Evolutionary conservation across 768 basidiomycete species (phyloP).

Genomic region (Tulasnella sp.): DNA sequence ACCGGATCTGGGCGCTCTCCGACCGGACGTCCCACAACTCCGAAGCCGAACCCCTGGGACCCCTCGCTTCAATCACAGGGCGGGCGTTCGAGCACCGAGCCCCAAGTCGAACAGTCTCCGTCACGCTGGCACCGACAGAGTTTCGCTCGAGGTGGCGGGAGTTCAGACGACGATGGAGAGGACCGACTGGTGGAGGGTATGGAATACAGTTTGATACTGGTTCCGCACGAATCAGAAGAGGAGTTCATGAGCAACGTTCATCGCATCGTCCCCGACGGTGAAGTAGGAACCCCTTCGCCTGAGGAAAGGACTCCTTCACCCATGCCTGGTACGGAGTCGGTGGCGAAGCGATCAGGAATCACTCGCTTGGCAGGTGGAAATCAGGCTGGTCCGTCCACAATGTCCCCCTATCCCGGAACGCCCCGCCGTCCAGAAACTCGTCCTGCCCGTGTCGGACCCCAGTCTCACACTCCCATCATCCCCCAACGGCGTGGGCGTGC

Average conservation of each 20-base stretch:
- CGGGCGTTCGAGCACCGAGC: conserved; percentile 1
- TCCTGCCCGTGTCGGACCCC: not conserved
- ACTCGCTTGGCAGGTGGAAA: not conserved
- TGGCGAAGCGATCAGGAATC: not conserved
- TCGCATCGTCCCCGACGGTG: conserved; percentile 15
- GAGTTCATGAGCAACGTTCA: conserved; percentile 30
- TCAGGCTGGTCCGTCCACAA: not conserved
- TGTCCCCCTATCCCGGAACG: not conserved
- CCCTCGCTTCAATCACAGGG: not conserved
- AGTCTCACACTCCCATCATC: not conserved
- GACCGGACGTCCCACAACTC: not conserved
- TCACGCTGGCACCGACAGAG: conserved; percentile 8
- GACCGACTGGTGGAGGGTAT: not conserved
- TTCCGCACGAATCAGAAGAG: conserved; percentile 25
- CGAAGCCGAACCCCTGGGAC: conserved; percentile 1
- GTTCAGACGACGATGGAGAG: conserved; percentile 23
- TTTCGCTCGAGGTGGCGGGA: not conserved
- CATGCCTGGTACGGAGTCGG: not conserved
- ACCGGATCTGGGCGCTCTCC: not conserved
- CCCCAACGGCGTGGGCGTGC: not conserved
- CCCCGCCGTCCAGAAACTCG: conserved; percentile 10
- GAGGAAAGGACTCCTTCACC: conserved; percentile 31
- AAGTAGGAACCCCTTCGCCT: not conserved
- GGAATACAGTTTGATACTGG: not conserved
- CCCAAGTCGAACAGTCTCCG: not conserved